Evolutionary conservation across 2,329 filamentous ascomycete genomes (phyloP), one percentile per base, ranked within the genome.

Genomic region (Scedosporium apiospermum): DNA sequence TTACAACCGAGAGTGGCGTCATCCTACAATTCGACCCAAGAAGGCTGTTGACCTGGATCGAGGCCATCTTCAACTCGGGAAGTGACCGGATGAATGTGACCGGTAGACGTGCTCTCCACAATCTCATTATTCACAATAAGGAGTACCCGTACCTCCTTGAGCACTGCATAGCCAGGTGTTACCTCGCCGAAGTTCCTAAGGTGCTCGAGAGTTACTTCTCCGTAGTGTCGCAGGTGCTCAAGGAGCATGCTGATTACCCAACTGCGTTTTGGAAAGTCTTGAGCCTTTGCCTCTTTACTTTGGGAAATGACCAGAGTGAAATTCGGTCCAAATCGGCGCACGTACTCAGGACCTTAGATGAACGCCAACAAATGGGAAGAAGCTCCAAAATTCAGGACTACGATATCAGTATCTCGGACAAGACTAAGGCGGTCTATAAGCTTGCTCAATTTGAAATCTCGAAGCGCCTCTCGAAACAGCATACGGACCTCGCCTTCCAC

Each of bases 371-470:
- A 66, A 89, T 72, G 62, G 76, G 76, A 2, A 79, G 90, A 67
- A 95, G 86, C 66, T 96, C 93, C 1, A 96, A 96, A 71, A 86
- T 99, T 6, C 91, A 96, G 71, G 95, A 99, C 72, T 96, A 97
- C 64, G 95, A 99, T 70, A 98, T 99, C 69, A 97, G 93, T 72
- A 95, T 99, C 63, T 96, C 93, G 0, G 96, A 99, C 76, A 98
- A 97, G 76, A 99, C 96, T 0, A 96, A 96, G 67, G 93, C 93
- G 0, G 93, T 99, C 2, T 99, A 98, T 76, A 99, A 99, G 76
- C 81, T 96, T 55, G 95, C 96, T 0, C 95, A 99, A 71, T 98
- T 97, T 67, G 93, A 98, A 71, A 96, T 96, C 23, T 98, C 95
- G 0, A 92, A 93, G 69, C 84, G 93, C 21, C 82, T 99, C 46